Evolutionary conservation across 352 stramenopile genomes (phyloP), one percentile per base, ranked within the genome.

Genomic region (Globisporangium camurandrum): DNA sequence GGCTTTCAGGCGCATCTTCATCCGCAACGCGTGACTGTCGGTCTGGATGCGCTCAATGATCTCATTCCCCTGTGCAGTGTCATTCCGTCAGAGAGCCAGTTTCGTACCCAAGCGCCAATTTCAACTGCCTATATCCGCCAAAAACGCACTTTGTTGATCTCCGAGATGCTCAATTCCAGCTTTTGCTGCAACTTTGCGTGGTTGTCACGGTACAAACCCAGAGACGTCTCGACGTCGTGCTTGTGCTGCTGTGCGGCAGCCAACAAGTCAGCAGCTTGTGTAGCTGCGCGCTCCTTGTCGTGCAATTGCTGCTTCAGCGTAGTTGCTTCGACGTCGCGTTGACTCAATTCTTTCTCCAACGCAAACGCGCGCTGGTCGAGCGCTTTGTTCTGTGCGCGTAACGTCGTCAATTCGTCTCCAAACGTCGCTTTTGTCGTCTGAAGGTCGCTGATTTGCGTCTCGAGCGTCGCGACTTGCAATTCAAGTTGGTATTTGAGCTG

Each of bases 41-140:
- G 68, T 83, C 34, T 95, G 86, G 52, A 95, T 91, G 8, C 80
- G 78, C 51, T 94, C 78, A 28, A 95, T 95, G 37, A 95, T 90
- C 42, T 93, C 79, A 45, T 95, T 95, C 40, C 86, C 86, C 82
- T 93, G 42, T 1, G 24, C 28, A 3, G n/a, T n/a, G n/a, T n/a
- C 11, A 20, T 10, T 28, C 1, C 17, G n/a, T 16, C 33, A 38
- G 11, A 7, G 9, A 14, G 33, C 11, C 4, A 38, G 33, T 38
- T 16, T 16, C 9, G 9, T 26, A 3, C 34, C 33, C 45, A 49
- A 16, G 42, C 17, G 6, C 34, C 30, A 12, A 37, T 12, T 42
- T 19, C 37, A 17, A 19, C 10, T 9, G 24, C 14, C 10, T 36
- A 28, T 20, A 38, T 22, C n/a, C 12, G n/a, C 28, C 4, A 41